Base-by-base conservation (phyloP, 805 yeast species). In the Lipomyces mesembrius region DNA sequence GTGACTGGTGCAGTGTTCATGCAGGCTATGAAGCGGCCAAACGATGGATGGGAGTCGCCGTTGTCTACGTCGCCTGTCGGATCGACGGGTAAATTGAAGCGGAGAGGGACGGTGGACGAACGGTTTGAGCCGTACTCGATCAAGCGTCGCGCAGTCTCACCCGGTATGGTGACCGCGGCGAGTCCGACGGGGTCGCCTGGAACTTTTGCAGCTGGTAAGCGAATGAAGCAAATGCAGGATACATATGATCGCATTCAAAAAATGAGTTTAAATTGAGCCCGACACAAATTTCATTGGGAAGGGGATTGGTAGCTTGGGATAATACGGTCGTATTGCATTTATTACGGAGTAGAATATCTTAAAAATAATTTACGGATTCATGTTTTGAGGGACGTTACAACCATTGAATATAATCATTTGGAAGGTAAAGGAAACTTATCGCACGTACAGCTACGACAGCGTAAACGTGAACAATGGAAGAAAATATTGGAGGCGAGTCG, bases 151-250 rank as follows among this genome's bases (percentile, higher is more conserved):
- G 71, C 71, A 5, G 71, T 68, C 8, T 67, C 71, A 20, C 71
- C 71, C 20, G 66, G 60, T 20, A 29, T 59, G 20, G 55, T 46
- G 12, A 46, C 66, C 7, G 57, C 62, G 14, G 49, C 53, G 4
- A 22, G 56, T 35, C 58, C 64, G 34, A 37, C 64, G 54, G 62
- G 61, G 5, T 35, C 64, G 2, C 46, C 64, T 11, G 52, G 51
- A 14, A 32, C 52, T 12, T 60, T 66, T n/a, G 71, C 70, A 3
- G 71, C 71, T 8, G 71, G 71, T 6, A 68, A 68, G 59, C 53
- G 71, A 25, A 60, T 68, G 61, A 68, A 68, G 63, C 71, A 68
- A 46, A 63, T 68, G 65, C 71, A 68, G 54, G 71, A 60, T n/a
- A 61, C 71, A 12, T 68, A 68, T 34, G 71, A 68, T 53, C 59